Conservation (phyloP, 208 protist genomes). For the Herpetomonas samuelpessoai region DNA sequence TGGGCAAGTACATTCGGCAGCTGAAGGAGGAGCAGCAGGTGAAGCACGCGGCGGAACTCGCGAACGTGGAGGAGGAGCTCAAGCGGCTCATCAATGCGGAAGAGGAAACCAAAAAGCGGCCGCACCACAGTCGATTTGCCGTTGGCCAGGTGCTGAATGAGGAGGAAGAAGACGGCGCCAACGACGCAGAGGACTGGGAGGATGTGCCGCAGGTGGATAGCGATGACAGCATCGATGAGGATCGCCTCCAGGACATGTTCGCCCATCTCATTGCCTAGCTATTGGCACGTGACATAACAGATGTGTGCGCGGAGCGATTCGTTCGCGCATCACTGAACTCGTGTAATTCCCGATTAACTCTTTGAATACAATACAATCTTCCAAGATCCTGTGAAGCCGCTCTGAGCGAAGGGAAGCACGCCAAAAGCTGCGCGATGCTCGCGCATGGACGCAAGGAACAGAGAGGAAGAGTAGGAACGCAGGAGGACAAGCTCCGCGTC, state of each 20-base stretch:
- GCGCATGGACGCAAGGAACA: no score
- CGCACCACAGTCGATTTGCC: slow-evolving; percentile 1
- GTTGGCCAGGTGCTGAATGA: slow-evolving; percentile 22
- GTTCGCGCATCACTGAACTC: no score
- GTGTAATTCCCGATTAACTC: no score
- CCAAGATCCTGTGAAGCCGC: no score
- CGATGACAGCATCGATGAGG: slow-evolving; percentile 25
- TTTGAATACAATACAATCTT: no score
- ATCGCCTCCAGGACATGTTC: slow-evolving; percentile 84
- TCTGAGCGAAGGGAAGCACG: no score
- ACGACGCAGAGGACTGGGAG: slow-evolving; percentile 16
- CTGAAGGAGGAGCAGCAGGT: slow-evolving; percentile 73
- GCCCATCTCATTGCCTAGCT: slow-evolving; percentile 75
- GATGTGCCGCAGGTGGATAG: slow-evolving; percentile 5
- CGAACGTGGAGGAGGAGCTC: slow-evolving; percentile 60
- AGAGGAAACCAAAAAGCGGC: slow-evolving; percentile 14
- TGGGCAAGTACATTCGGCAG: slow-evolving; percentile 86
- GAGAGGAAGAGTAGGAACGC: no score
- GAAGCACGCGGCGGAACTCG: slow-evolving; percentile 72
- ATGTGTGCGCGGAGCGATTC: no score
- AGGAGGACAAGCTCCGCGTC: no score
- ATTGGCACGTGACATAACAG: no score
- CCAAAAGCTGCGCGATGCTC: no score
- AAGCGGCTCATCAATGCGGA: slow-evolving; percentile 32
- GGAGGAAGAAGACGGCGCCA: slow-evolving; percentile 49